These are phyloP conservation scores for Colletotrichum neosansevieriae DNA, from an alignment of 2,329 filamentous ascomycete genomes.

Conservation along the genomic window DNA sequence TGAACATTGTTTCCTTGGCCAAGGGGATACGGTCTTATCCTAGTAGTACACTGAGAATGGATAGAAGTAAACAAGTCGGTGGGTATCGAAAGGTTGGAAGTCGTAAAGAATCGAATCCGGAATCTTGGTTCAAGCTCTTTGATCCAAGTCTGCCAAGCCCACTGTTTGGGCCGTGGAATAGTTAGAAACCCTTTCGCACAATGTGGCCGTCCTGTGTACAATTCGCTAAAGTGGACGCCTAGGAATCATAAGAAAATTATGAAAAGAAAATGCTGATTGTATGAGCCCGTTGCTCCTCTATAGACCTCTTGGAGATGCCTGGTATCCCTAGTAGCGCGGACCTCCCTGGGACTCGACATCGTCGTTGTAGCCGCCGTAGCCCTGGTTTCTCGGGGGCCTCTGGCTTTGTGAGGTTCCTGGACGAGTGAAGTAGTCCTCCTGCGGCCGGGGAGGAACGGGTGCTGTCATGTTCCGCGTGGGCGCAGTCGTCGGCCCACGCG, in stretches of 20 bases:
- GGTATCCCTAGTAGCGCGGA: slow-evolving; percentile 45
- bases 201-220: slow-evolving; percentile 10
- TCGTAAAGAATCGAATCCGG: slow-evolving; percentile 19
- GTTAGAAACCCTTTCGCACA: slow-evolving; percentile 16
- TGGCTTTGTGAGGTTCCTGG: slow-evolving; percentile 45
- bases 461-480: slow-evolving; percentile 61
- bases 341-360: slow-evolving; percentile 50
- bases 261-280: slow-evolving; percentile 26
- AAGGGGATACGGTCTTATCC: slow-evolving; percentile 1
- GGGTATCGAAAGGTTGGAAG: slow-evolving; percentile 39
- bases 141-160: slow-evolving; percentile 13
- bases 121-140: slow-evolving; percentile 2
- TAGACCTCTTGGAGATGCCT: background rate
- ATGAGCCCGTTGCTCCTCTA: slow-evolving; percentile 19
- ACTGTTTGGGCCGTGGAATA: background rate
- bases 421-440: slow-evolving; percentile 47
- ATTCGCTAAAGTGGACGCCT: slow-evolving; percentile 15
- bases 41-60: slow-evolving; percentile 36
- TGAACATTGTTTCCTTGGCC: slow-evolving; percentile 4
- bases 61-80: slow-evolving; percentile 29
- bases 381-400: slow-evolving; percentile 42
- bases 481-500: slow-evolving; percentile 50
- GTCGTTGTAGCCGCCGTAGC: slow-evolving; percentile 52
- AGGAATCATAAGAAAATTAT: slow-evolving; percentile 40
- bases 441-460: slow-evolving; percentile 48